Evolutionary conservation across 441 rosid species (phyloP).

Genomic region (Flueggea neowawraea): DNA sequence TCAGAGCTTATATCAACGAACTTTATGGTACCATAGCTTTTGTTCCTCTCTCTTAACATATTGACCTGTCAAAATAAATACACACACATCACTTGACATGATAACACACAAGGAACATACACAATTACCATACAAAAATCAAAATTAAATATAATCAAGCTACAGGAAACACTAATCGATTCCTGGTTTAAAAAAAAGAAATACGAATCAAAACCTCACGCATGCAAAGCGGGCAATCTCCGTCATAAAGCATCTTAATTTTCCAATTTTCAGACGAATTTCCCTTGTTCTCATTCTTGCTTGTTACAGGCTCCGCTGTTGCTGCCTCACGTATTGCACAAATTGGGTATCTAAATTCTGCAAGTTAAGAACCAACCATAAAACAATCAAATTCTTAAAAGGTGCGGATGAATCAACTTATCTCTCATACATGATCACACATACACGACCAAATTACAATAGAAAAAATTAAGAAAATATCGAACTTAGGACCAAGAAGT

Average conservation of each 20-base stretch:
- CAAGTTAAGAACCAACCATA: neutral
- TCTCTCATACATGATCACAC: too few species aligned
- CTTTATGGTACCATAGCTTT: slow-evolving; percentile 59
- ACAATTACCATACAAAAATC: too few species aligned
- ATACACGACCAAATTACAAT: too few species aligned
- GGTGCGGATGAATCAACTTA: too few species aligned
- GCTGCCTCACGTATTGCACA: slow-evolving; percentile 55
- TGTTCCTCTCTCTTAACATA: slow-evolving; percentile 81
- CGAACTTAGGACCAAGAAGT: too few species aligned
- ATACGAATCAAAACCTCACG: slow-evolving; percentile 51
- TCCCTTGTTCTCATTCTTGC: slow-evolving; percentile 34
- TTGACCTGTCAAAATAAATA: slow-evolving; percentile 41
- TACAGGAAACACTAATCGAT: too few species aligned
- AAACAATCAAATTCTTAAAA: too few species aligned
- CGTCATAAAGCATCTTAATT: slow-evolving; percentile 93
- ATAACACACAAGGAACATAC: too few species aligned
- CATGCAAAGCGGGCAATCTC: slow-evolving; percentile 97
- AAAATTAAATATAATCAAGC: too few species aligned
- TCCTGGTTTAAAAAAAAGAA: neutral
- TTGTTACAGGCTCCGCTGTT: slow-evolving; percentile 33
- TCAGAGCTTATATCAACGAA: slow-evolving; percentile 76
- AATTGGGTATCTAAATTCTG: slow-evolving; percentile 38
- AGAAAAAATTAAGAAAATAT: too few species aligned
- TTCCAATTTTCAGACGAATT: slow-evolving; percentile 56
- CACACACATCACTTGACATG: slow-evolving; percentile 1